phyloP scores from a whole-genome alignment of 257 asterid genomes.

The Cruciata laevipes region DNA sequence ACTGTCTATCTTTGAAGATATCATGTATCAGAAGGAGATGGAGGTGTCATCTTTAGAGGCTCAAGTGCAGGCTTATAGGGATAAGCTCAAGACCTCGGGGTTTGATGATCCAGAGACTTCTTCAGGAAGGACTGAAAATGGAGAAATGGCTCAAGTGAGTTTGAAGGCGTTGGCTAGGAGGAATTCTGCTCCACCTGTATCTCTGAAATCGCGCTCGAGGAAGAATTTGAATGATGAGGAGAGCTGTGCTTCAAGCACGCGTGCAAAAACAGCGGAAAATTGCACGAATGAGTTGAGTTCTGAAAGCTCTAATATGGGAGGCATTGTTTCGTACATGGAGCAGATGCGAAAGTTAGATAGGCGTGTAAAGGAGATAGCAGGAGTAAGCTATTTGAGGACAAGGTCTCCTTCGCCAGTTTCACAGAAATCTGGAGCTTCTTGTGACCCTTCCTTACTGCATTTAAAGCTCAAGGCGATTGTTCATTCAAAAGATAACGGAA shows the following conservation, averaged over 20 bases:
- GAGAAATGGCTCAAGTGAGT: constrained; percentile 23
- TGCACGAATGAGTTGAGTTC: constrained; percentile 18
- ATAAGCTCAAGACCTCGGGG: constrained; percentile 63
- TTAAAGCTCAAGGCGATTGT: constrained; percentile 16
- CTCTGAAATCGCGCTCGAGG: constrained; percentile 26
- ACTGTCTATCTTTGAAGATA: constrained; percentile 65
- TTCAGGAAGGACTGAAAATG: constrained; percentile 39
- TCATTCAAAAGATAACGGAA: constrained; percentile 15
- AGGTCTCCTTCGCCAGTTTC: constrained; percentile 44
- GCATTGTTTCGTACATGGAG: constrained; percentile 44
- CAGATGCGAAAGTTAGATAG: constrained; percentile 56
- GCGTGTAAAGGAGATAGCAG: constrained; percentile 59
- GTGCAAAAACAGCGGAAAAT: constrained; percentile 35
- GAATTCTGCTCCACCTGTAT: constrained; percentile 49
- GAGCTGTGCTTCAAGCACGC: constrained; percentile 26
- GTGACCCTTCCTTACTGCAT: constrained; percentile 13
- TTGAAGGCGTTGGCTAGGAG: constrained; percentile 40
- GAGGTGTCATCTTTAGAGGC: constrained; percentile 69
- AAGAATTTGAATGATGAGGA: constrained; percentile 39
- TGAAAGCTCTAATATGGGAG: constrained; percentile 32
- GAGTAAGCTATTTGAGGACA: constrained; percentile 27
- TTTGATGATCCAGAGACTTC: constrained; percentile 46
- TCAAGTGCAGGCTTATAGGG: constrained; percentile 70
- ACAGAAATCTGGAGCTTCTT: constrained; percentile 17
- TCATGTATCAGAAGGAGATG: constrained; percentile 79